Percentiles rank a stretch among this genome's conserved stretches.
phyloP scores from a whole-genome alignment of 176 grass and related monocot species.

The Alloteropsis semialata region DNA sequence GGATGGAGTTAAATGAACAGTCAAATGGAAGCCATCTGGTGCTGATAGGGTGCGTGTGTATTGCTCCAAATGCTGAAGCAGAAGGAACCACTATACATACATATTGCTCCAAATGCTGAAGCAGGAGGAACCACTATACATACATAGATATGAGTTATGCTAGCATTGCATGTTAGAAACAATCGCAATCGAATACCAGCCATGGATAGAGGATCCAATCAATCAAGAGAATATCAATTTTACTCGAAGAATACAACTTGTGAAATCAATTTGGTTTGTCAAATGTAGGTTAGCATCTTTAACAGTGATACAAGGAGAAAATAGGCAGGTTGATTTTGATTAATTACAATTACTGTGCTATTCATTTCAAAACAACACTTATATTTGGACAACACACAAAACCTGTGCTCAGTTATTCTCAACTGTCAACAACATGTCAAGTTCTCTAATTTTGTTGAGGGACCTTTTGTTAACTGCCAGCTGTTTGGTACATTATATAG shows the following conservation, averaged over 20 bases:
- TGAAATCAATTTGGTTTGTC: neutral
- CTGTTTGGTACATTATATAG: neutral
- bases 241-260: neutral
- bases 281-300: neutral
- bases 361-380: neutral
- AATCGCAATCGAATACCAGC: too few relatives aligned
- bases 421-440: neutral
- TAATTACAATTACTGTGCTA: neutral
- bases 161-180: too few relatives aligned
- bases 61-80: too few relatives aligned
- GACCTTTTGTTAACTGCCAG: neutral
- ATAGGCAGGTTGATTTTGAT: neutral
- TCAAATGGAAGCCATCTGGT: conserved; percentile 41
- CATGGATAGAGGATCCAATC: too few relatives aligned
- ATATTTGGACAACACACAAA: neutral
- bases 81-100: too few relatives aligned
- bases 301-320: neutral
- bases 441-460: neutral
- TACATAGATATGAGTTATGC: conserved; percentile 15
- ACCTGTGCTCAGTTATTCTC: neutral
- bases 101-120: conserved; percentile 34
- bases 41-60: conserved; percentile 32
- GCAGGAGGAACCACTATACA: conserved; percentile 31
- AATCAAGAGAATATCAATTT: too few relatives aligned
- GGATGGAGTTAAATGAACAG: conserved; percentile 33